Evolutionary conservation across 805 yeast species (phyloP).

Genomic region (Candida hungchunana): DNA sequence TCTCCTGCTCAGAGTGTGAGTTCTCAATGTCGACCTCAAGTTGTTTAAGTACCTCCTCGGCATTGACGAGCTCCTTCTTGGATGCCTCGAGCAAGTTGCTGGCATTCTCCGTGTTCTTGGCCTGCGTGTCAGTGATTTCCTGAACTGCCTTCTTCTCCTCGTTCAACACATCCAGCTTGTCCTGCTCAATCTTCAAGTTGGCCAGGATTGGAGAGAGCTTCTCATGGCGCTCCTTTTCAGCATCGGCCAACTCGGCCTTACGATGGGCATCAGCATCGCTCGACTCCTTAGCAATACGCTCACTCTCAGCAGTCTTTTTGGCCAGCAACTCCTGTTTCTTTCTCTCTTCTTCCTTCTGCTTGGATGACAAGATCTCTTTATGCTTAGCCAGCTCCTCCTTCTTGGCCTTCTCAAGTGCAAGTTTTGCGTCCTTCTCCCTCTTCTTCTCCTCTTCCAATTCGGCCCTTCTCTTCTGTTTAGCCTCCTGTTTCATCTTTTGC

Average conservation of each 20-base stretch:
- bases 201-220: constrained; percentile 51
- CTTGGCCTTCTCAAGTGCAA: constrained; percentile 28
- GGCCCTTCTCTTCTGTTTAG: constrained; percentile 32
- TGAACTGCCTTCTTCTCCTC: constrained; percentile 44
- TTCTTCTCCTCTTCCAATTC: constrained; percentile 34
- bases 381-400: constrained; percentile 32
- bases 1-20: constrained; percentile 28
- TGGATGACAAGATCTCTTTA: constrained; percentile 32
- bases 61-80: constrained; percentile 35
- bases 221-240: constrained; percentile 51
- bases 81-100: constrained; percentile 39
- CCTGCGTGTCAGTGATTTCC: constrained; percentile 41
- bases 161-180: constrained; percentile 45
- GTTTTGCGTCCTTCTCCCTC: constrained; percentile 28
- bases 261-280: constrained; percentile 43
- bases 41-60: constrained; percentile 32
- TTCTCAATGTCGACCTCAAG: constrained; percentile 31
- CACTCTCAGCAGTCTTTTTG: constrained; percentile 27
- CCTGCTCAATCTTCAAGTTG: constrained; percentile 46
- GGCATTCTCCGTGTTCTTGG: constrained; percentile 41
- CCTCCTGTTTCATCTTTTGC: constrained; percentile 44
- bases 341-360: constrained; percentile 29
- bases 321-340: constrained; percentile 27
- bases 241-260: constrained; percentile 35
- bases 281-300: constrained; percentile 23